Evolutionary conservation across 2,329 filamentous ascomycete genomes (phyloP), one percentile per base, ranked within the genome.

Genomic region (Cladosporium sp.): DNA sequence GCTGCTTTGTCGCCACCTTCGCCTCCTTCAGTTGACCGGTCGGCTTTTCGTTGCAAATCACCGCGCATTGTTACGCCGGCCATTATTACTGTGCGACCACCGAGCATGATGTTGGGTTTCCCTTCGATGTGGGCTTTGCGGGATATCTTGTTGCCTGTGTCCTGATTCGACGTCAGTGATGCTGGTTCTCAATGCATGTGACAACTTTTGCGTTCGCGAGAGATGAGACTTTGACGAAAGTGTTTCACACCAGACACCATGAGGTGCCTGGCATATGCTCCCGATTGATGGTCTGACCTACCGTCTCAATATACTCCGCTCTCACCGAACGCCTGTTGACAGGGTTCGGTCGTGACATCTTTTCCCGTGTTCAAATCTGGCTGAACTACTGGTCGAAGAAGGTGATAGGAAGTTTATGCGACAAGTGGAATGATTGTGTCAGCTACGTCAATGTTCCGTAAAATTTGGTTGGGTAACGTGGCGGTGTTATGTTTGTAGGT

Each of bases 121-220:
- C 94, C 94, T 69, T 96, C 89, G 66, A 99, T 90, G 71, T 88
- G 87, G 61, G 91, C 90, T 65, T 91, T 91, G 64, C 94, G 90
- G 37, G 92, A 93, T 68, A 99, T 94, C 78, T 97, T 97, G 83
- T 99, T 99, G 65, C 94, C 94, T 2, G 92, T 96, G 76, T 97
- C 93, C 92, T 96, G 65, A 12, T 53, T 12, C 13, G 12, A 24
- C 40, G 36, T 52, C 45, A 49, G 19, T 48, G n/a, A 40, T 17
- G 10, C n/a, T 52, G 48, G 7, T 42, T 13, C 24, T 28, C 34
- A 19, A 7, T 9, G 15, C 36, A 25, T 12, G 15, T 13, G 10
- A 12, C 3, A 9, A 22, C 42, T 4, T 19, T n/a, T 10, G 3
- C 22, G 17, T 24, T 17, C 19, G 9, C n/a, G n/a, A n/a, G n/a